phyloP scores from a whole-genome alignment of 768 basidiomycete genomes.

The Naganishia randhawae region DNA sequence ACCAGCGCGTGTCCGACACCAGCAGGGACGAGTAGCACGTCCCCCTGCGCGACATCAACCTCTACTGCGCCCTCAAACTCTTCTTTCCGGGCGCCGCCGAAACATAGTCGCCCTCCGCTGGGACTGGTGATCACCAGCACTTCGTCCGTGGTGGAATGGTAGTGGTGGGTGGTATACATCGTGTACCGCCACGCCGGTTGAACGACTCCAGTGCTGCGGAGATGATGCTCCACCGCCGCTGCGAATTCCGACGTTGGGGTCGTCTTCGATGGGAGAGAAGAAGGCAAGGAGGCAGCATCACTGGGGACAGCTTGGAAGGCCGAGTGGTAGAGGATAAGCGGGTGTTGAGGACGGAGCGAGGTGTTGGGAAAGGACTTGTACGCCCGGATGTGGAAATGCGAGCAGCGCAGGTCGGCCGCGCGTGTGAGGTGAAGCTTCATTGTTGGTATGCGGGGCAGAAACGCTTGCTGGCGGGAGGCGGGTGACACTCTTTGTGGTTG shows the following conservation, averaged over 20 bases:
- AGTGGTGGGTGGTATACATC: conserved; percentile 54
- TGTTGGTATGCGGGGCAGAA: background rate
- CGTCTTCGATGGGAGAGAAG: no score
- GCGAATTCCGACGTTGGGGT: background rate
- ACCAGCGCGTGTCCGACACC: conserved; percentile 53
- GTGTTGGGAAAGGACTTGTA: conserved; percentile 52
- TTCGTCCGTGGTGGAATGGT: conserved; percentile 55
- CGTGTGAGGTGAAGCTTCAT: background rate
- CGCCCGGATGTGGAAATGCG: conserved; percentile 49
- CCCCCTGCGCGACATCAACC: conserved; percentile 50
- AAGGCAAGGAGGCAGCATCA: conserved; percentile 23
- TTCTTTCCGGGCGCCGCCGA: conserved; percentile 50
- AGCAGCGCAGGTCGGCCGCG: background rate
- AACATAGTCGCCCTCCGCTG: conserved; percentile 52
- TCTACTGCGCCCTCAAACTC: conserved; percentile 34
- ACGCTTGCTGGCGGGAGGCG: no score
- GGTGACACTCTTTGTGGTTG: no score
- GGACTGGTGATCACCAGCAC: conserved; percentile 49
- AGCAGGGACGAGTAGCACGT: conserved; percentile 54
- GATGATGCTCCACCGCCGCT: conserved; percentile 49
- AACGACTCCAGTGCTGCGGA: conserved; percentile 49
- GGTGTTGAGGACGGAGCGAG: conserved; percentile 45
- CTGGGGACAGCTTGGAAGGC: conserved; percentile 42
- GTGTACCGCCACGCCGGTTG: conserved; percentile 54
- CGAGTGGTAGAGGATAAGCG: conserved; percentile 52